phyloP scores from a whole-genome alignment of 768 basidiomycete genomes.

The Crepidotus variabilis region DNA sequence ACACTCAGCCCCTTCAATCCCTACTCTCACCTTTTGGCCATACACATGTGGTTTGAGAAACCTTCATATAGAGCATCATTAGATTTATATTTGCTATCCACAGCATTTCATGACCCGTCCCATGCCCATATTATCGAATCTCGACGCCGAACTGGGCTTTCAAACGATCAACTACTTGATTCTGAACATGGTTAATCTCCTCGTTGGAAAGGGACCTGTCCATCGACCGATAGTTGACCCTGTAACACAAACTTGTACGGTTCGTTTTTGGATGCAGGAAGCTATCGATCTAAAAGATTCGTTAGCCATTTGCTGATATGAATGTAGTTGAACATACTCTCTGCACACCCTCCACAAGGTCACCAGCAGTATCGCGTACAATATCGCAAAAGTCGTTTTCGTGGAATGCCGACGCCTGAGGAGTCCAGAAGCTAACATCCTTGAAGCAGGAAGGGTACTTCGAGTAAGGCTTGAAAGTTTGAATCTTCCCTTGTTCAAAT shows the following conservation, averaged over 20 bases:
- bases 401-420: slow-evolving; percentile 55
- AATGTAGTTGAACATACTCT: slow-evolving; percentile 46
- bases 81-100: slow-evolving; percentile 25
- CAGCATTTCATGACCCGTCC: slow-evolving; percentile 1
- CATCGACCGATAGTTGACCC: slow-evolving; percentile 96
- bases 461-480: slow-evolving; percentile 86
- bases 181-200: slow-evolving; percentile 82
- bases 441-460: slow-evolving; percentile 92
- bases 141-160: slow-evolving; percentile 71
- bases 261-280: slow-evolving; percentile 89
- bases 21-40: slow-evolving; percentile 16
- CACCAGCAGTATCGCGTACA: slow-evolving; percentile 89
- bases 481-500: slow-evolving; percentile 74
- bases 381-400: slow-evolving; percentile 98
- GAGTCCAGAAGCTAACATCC: slow-evolving; percentile 93
- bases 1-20: slow-evolving; percentile 15
- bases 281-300: slow-evolving; percentile 68
- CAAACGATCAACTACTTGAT: slow-evolving; percentile 51
- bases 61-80: slow-evolving; percentile 20
- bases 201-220: slow-evolving; percentile 89
- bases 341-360: slow-evolving; percentile 87
- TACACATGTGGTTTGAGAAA: slow-evolving; percentile 11
- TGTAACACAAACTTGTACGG: slow-evolving; percentile 77
- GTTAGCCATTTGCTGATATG: background rate
- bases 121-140: slow-evolving; percentile 64